These are phyloP conservation scores for Kingdonia uniflora DNA, from an alignment of 164 flowering plant species.

Conservation along the genomic window DNA sequence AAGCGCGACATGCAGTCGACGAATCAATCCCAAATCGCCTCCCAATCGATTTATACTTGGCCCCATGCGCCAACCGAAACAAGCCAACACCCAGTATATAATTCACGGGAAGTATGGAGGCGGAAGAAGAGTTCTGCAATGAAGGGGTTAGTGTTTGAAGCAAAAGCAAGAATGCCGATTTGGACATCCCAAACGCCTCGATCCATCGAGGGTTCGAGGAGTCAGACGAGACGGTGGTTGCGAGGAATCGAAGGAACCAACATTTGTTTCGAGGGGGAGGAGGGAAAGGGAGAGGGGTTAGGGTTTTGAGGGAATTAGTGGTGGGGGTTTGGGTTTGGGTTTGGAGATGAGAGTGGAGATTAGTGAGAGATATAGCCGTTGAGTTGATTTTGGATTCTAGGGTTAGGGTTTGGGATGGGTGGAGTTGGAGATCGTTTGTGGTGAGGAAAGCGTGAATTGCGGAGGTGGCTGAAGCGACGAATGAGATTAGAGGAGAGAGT, in stretches of 20 bases:
- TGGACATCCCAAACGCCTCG: slow-evolving; percentile 46
- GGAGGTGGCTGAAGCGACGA: slow-evolving; percentile 27
- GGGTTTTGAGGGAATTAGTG: slow-evolving; percentile 3
- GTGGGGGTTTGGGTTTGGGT: slow-evolving; percentile 4
- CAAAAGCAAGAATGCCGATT: slow-evolving; percentile 41
- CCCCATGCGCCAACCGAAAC: slow-evolving; percentile 57
- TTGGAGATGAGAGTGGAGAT: slow-evolving; percentile 27
- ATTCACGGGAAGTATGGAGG: slow-evolving; percentile 22
- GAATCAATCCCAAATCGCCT: slow-evolving; percentile 48
- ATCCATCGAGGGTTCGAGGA: slow-evolving; percentile 34
- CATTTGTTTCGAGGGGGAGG: slow-evolving; percentile 6
- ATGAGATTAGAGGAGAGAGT: slow-evolving; percentile 16
- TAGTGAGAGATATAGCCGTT: slow-evolving; percentile 28
- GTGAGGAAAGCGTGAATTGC: slow-evolving; percentile 39
- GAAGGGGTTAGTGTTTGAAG: slow-evolving; percentile 31
- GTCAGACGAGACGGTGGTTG: slow-evolving; percentile 9
- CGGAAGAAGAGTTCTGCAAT: slow-evolving; percentile 16
- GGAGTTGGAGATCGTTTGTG: slow-evolving; percentile 47
- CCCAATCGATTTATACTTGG: slow-evolving; percentile 35
- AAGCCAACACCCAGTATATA: slow-evolving; percentile 46
- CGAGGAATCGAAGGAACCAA: slow-evolving; percentile 52
- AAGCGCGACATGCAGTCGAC: slow-evolving; percentile 39
- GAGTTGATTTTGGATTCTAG: slow-evolving; percentile 46
- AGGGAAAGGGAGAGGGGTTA: slow-evolving; percentile 4
- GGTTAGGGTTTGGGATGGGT: slow-evolving; percentile 49